Percentiles rank a stretch among this genome's conserved stretches.
Evolutionary conservation across 441 rosid species (phyloP).

Genomic region (Corymbia citriodora): DNA sequence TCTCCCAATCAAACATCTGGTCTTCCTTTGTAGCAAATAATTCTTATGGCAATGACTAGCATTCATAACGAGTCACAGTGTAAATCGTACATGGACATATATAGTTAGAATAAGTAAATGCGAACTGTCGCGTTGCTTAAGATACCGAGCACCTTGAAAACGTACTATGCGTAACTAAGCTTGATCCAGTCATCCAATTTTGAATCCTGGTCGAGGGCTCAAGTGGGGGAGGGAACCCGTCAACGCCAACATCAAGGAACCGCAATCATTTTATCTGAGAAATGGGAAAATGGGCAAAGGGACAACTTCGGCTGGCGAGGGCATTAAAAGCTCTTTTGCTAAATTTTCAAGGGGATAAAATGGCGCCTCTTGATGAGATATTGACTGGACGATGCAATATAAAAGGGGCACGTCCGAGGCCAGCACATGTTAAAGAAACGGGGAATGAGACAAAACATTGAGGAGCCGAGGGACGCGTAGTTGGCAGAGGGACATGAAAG

Average conservation of each 20-base stretch:
- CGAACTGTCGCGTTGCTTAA: not conserved
- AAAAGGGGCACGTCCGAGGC: not conserved
- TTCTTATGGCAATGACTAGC: too few relatives aligned
- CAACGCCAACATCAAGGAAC: not conserved
- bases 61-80: not conserved
- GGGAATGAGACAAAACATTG: not conserved
- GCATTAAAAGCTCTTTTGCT: not conserved
- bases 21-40: not conserved
- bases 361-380: not conserved
- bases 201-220: not conserved
- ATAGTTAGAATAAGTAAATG: fast-evolving
- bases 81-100: fast-evolving
- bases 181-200: not conserved
- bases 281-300: not conserved
- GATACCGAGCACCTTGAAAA: fast-evolving
- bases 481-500: not conserved
- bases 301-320: not conserved
- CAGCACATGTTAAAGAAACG: not conserved
- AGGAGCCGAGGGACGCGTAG: not conserved
- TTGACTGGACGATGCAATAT: not conserved
- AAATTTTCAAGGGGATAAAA: not conserved
- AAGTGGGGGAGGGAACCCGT: not conserved
- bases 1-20: not conserved
- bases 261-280: not conserved
- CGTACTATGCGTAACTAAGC: not conserved